These are phyloP conservation scores for Ceratocystis papillata DNA, from an alignment of 2,329 filamentous ascomycete species.

Conservation along the genomic window DNA sequence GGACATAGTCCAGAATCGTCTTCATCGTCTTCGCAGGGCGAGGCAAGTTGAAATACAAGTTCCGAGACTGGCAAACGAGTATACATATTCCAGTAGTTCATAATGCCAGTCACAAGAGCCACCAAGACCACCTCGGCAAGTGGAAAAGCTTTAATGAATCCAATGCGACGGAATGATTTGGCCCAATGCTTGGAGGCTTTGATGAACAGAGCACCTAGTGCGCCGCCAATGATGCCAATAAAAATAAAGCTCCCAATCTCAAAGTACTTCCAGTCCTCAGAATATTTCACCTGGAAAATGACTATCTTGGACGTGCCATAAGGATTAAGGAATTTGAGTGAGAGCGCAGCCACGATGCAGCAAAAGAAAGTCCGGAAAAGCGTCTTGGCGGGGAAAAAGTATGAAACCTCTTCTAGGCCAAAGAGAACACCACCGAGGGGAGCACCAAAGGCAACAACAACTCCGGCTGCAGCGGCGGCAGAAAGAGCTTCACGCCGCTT, in stretches of 20 bases:
- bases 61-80: constrained; percentile 85
- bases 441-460: constrained; percentile 88
- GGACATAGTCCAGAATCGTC: constrained; percentile 64
- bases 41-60: constrained; percentile 78
- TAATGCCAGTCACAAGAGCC: constrained; percentile 68
- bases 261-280: constrained; percentile 86
- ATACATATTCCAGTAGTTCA: constrained; percentile 88
- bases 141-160: constrained; percentile 69
- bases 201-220: constrained; percentile 83
- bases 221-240: constrained; percentile 77
- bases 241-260: constrained; percentile 76
- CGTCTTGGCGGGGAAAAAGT: constrained; percentile 96
- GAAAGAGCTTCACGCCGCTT: constrained; percentile 92
- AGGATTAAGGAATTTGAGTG: constrained; percentile 87
- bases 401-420: constrained; percentile 86
- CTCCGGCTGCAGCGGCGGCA: constrained; percentile 79
- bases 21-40: constrained; percentile 66
- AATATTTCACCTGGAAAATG: constrained; percentile 85
- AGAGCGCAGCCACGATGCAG: constrained; percentile 84
- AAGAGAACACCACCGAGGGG: constrained; percentile 82
- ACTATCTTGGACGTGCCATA: constrained; percentile 96
- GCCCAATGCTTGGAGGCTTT: constrained; percentile 91
- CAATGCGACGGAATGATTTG: constrained; percentile 70
- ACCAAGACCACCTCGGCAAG: constrained; percentile 82
- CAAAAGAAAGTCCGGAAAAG: constrained; percentile 97